These are phyloP conservation scores for Rubroboletus satanas DNA, from an alignment of 768 basidiomycete species.

Conservation along the genomic window DNA sequence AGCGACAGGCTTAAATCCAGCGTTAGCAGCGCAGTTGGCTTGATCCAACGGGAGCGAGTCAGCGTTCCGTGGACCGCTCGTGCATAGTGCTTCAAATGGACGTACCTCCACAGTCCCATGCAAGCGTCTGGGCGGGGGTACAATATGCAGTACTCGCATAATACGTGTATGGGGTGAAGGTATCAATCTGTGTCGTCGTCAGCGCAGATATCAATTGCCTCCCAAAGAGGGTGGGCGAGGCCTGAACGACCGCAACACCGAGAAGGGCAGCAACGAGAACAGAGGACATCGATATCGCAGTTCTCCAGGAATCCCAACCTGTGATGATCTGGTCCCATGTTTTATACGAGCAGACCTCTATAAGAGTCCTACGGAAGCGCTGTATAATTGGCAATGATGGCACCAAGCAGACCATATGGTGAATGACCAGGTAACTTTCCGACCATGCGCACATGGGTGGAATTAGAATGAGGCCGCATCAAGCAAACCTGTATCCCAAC, in stretches of 20 bases:
- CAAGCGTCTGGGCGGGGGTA: slow-evolving; percentile 36
- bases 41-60: not conserved
- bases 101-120: slow-evolving; percentile 56
- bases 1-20: slow-evolving; percentile 44
- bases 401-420: slow-evolving; percentile 3
- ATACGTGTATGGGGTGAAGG: slow-evolving; percentile 45
- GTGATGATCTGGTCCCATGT: not conserved
- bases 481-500: not conserved
- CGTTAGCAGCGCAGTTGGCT: slow-evolving; percentile 48
- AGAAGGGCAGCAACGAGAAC: slow-evolving; percentile 17
- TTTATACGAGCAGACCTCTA: not conserved
- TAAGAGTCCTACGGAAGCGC: not conserved
- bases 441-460: not conserved
- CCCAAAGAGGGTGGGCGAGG: slow-evolving; percentile 26
- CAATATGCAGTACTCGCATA: slow-evolving; percentile 55
- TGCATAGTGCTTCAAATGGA: not conserved
- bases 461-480: not conserved
- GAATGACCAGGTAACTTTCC: not conserved
- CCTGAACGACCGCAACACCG: slow-evolving; percentile 6
- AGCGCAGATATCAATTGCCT: slow-evolving; percentile 40
- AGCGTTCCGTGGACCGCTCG: not conserved
- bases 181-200: slow-evolving; percentile 37
- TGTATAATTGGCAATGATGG: slow-evolving; percentile 9
- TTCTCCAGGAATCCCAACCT: not conserved
- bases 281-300: slow-evolving; percentile 13